Percentiles rank a stretch among this genome's conserved stretches.
Conservation (phyloP, 2,329 filamentous ascomycete genomes). For the Monosporascus sp. region DNA sequence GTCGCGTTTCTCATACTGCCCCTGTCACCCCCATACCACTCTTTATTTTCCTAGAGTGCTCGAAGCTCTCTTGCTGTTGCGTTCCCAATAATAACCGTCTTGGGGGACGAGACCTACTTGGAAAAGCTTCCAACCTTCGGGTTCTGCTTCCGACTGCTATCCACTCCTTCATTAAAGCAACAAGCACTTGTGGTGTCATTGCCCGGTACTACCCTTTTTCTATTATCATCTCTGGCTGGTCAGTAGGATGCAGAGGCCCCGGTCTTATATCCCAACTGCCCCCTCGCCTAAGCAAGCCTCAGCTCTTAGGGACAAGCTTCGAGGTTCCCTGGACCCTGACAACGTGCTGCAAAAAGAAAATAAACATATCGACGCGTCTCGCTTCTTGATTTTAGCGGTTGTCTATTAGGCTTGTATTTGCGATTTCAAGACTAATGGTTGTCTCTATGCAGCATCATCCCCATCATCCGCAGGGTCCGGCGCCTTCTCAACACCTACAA, state of each 20-base stretch:
- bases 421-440: constrained; percentile 47
- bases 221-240: constrained; percentile 14
- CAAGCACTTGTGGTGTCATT: constrained; percentile 25
- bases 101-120: constrained; percentile 27
- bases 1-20: constrained; percentile 16
- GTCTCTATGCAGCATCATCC: constrained; percentile 69
- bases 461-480: constrained; percentile 69
- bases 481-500: constrained; percentile 60
- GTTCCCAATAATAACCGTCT: constrained; percentile 19
- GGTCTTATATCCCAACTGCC: constrained; percentile 26
- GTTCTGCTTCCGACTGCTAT: constrained; percentile 31
- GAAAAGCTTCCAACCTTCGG: constrained; percentile 32
- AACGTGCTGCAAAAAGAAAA: constrained; percentile 44
- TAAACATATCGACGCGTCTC: constrained; percentile 47
- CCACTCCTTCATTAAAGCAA: constrained; percentile 24
- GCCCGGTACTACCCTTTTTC: constrained; percentile 27
- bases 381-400: constrained; percentile 35
- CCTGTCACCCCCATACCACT: constrained; percentile 19
- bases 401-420: constrained; percentile 24
- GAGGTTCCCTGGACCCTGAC: constrained; percentile 39
- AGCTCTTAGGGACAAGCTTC: constrained; percentile 32
- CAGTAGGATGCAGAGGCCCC: constrained; percentile 22
- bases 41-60: constrained; percentile 11
- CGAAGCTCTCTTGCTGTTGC: constrained; percentile 17
- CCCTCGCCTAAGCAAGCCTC: constrained; percentile 26